A percentile compares a stretch with the other conserved stretches of the same genome.
These are phyloP conservation scores for Domatiomyces catenatus DNA, from an alignment of 2,329 filamentous ascomycete genomes.

Conservation along the genomic window DNA sequence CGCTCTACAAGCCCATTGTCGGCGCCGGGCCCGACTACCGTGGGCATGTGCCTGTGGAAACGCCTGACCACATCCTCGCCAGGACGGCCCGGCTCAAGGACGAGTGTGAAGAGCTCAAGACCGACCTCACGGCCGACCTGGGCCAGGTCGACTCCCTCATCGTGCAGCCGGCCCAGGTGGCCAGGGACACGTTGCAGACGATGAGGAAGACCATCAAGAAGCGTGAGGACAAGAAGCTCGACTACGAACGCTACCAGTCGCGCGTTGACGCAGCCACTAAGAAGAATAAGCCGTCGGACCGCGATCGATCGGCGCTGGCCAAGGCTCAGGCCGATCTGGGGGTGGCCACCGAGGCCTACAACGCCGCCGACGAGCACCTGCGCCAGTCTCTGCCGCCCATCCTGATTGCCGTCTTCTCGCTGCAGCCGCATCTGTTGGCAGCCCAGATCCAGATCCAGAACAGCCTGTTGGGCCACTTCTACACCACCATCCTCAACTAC, in stretches of 20 bases:
- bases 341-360: conserved; percentile 53
- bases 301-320: conserved; percentile 54
- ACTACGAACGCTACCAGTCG: conserved; percentile 64
- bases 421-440: conserved; percentile 57
- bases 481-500: conserved; percentile 61
- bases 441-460: conserved; percentile 64
- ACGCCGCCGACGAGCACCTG: conserved; percentile 59
- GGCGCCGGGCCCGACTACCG: conserved; percentile 45
- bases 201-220: conserved; percentile 75
- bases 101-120: conserved; percentile 54
- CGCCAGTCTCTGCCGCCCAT: conserved; percentile 56
- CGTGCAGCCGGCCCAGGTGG: conserved; percentile 53
- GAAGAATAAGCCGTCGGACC: conserved; percentile 54
- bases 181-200: conserved; percentile 52
- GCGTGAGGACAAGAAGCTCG: conserved; percentile 65
- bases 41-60: conserved; percentile 41
- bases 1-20: conserved; percentile 61
- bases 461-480: conserved; percentile 59
- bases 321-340: conserved; percentile 59
- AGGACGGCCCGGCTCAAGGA: conserved; percentile 50
- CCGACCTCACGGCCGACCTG: conserved; percentile 57
- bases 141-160: conserved; percentile 54
- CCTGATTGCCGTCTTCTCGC: conserved; percentile 52
- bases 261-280: conserved; percentile 53
- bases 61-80: conserved; percentile 47